These are phyloP conservation scores for Senna siamea DNA, from an alignment of 306 rosid genomes.

Conservation along the genomic window DNA sequence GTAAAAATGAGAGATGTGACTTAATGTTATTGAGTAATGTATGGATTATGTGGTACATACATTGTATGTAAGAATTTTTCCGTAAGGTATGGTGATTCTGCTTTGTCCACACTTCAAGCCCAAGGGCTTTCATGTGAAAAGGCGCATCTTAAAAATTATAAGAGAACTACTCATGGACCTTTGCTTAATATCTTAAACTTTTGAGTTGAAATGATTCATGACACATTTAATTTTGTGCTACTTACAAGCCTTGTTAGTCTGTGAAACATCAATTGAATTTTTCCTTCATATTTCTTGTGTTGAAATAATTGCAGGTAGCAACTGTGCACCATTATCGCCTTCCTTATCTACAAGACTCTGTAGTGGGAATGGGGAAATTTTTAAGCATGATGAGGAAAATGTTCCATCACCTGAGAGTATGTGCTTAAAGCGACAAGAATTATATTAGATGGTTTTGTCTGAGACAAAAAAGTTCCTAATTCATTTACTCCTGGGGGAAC, in stretches of 20 bases:
- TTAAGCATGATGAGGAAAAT: constrained; percentile 45
- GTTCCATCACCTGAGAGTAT: constrained; percentile 37
- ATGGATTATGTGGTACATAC: too few species aligned
- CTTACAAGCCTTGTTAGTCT: background rate
- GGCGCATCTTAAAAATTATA: too few species aligned
- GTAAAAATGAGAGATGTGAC: too few species aligned
- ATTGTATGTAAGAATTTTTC: too few species aligned
- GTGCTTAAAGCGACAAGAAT: constrained; percentile 48
- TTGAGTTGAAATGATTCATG: background rate
- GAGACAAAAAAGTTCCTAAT: background rate
- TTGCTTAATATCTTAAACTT: background rate
- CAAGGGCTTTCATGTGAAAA: too few species aligned
- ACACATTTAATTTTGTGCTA: background rate
- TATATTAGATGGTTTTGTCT: constrained; percentile 32
- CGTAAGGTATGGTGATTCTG: too few species aligned
- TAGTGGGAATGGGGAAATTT: constrained; percentile 46
- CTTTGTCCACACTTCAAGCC: too few species aligned
- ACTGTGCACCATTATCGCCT: constrained; percentile 43
- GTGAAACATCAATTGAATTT: background rate
- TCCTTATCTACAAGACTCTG: constrained; percentile 51
- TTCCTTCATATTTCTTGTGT: background rate
- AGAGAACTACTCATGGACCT: background rate
- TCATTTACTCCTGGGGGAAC: background rate
- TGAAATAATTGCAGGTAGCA: constrained; percentile 37
- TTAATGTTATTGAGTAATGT: too few species aligned